Evolutionary conservation across 148 eudicot genomes (phyloP).

Genomic region (Fagopyrum esculentum): DNA sequence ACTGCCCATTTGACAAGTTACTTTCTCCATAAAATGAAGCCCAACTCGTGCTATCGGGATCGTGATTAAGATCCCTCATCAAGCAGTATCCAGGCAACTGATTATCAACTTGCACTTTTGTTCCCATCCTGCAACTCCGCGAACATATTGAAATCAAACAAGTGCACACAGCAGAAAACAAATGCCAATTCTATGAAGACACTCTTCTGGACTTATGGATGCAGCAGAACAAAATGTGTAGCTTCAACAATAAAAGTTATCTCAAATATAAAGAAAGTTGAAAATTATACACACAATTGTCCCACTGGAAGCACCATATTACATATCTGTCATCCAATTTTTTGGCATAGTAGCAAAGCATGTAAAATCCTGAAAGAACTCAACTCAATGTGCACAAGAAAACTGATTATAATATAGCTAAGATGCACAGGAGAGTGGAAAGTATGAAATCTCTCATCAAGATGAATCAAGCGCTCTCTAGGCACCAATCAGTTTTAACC

Average conservation of each 20-base stretch:
- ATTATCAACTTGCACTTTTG: constrained; percentile 56
- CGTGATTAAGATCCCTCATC: constrained; percentile 63
- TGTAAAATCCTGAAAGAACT: too few relatives aligned
- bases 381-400: too few relatives aligned
- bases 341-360: too few relatives aligned
- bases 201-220: background rate
- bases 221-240: background rate
- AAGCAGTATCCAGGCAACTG: constrained; percentile 53
- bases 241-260: background rate
- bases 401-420: too few relatives aligned
- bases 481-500: background rate
- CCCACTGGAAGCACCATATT: too few relatives aligned
- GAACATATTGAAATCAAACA: constrained; percentile 12
- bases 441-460: too few relatives aligned
- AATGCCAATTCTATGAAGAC: too few relatives aligned
- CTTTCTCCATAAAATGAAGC: constrained; percentile 49
- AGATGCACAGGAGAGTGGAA: too few relatives aligned
- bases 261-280: background rate
- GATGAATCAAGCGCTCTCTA: background rate
- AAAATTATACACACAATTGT: background rate
- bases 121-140: constrained; percentile 63
- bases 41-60: constrained; percentile 62
- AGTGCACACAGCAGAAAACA: background rate
- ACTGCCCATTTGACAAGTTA: constrained; percentile 42
- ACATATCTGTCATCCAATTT: too few relatives aligned